phyloP scores from a whole-genome alignment of 2,329 filamentous ascomycete species.

The Claviceps sp. region DNA sequence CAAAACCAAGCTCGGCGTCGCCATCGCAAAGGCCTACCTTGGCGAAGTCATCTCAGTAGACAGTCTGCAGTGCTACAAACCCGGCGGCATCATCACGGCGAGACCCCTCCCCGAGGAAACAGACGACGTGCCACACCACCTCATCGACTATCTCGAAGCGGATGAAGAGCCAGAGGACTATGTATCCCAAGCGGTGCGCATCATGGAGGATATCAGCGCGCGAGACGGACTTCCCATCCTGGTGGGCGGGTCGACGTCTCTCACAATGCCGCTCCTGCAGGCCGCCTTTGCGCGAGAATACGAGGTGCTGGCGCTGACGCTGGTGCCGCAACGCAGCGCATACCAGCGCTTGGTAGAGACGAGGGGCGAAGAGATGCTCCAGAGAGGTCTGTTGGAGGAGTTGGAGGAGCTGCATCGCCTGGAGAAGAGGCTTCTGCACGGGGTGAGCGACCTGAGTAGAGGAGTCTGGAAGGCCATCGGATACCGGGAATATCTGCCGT shows the following conservation, averaged over 20 bases:
- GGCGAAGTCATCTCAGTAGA: slow-evolving; percentile 3
- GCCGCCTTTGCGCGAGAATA: not conserved
- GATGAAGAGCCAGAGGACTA: slow-evolving; percentile 1
- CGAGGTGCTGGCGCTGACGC: not conserved
- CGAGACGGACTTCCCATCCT: not conserved
- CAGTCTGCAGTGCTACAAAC: slow-evolving; percentile 3
- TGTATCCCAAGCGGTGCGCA: not conserved
- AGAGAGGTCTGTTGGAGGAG: not conserved
- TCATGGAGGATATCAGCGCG: not conserved
- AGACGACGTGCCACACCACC: not conserved
- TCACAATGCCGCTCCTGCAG: not conserved
- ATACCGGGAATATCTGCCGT: not conserved
- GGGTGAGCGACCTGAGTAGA: not conserved
- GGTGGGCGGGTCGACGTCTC: slow-evolving; percentile 2
- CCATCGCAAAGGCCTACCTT: not conserved
- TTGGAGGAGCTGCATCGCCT: not conserved
- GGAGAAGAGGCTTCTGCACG: not conserved
- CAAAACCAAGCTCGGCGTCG: slow-evolving; percentile 3
- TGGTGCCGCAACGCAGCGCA: not conserved
- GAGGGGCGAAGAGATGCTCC: not conserved
- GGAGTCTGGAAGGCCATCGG: slow-evolving; percentile 1
- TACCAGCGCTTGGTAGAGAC: not conserved
- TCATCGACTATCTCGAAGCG: slow-evolving; percentile 1
- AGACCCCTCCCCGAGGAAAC: not conserved
- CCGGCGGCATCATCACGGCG: not conserved